These are phyloP conservation scores for Helenozyma baotianmanensis DNA, from an alignment of 805 yeast species.

Conservation along the genomic window DNA sequence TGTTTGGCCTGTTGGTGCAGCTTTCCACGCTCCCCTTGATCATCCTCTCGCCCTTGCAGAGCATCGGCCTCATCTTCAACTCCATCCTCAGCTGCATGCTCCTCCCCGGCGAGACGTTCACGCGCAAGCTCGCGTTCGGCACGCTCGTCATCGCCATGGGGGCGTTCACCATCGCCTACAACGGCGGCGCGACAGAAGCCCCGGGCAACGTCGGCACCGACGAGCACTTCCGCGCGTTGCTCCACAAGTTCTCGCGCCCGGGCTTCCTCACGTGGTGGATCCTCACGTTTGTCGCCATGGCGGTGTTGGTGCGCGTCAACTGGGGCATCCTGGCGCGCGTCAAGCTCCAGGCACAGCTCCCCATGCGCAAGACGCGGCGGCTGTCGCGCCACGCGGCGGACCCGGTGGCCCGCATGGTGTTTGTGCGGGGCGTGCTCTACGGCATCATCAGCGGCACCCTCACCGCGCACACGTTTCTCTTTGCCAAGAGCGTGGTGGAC, in stretches of 20 bases:
- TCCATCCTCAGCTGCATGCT: slow-evolving; percentile 62
- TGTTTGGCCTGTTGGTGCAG: slow-evolving; percentile 79
- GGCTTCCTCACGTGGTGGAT: slow-evolving; percentile 58
- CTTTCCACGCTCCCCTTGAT: slow-evolving; percentile 79
- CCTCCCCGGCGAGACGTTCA: slow-evolving; percentile 64
- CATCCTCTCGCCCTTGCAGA: slow-evolving; percentile 76
- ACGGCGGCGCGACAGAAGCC: slow-evolving; percentile 40
- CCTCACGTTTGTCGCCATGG: slow-evolving; percentile 28
- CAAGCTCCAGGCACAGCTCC: slow-evolving; percentile 4
- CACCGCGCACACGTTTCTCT: slow-evolving; percentile 78
- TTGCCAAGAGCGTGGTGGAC: slow-evolving; percentile 83
- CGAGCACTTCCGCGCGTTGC: slow-evolving; percentile 34
- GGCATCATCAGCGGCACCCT: slow-evolving; percentile 72
- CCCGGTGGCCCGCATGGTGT: slow-evolving; percentile 16
- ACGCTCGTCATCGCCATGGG: slow-evolving; percentile 68
- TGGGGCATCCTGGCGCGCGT: slow-evolving; percentile 16
- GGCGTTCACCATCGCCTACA: slow-evolving; percentile 71
- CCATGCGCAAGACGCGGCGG: slow-evolving; percentile 3
- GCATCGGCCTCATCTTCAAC: slow-evolving; percentile 85
- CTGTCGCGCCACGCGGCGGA: slow-evolving; percentile 10
- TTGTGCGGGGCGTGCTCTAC: slow-evolving; percentile 53
- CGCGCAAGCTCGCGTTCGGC: slow-evolving; percentile 53
- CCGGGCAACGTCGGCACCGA: slow-evolving; percentile 21
- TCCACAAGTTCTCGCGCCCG: slow-evolving; percentile 31
- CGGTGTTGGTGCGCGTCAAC: slow-evolving; percentile 21